Percentiles rank a stretch among this genome's conserved stretches.
Conservation (phyloP, 768 basidiomycete species). For the Hypholoma sublateritium region DNA sequence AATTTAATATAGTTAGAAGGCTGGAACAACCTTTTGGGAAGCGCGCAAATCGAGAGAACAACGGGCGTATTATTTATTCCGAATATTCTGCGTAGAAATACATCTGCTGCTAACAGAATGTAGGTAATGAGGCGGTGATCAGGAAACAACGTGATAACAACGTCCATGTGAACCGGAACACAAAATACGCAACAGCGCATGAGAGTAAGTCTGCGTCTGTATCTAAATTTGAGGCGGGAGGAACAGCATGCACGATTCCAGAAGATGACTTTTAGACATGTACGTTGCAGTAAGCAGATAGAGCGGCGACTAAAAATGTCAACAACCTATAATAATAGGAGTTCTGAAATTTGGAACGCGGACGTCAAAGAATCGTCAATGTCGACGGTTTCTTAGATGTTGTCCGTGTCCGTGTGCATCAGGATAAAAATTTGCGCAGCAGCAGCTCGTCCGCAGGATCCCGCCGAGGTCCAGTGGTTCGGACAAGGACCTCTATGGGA, state of each 20-base stretch:
- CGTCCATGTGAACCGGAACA: slow-evolving; percentile 13
- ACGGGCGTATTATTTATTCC: neutral
- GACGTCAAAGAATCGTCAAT: slow-evolving; percentile 2
- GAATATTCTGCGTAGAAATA: slow-evolving; percentile 21
- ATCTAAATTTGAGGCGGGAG: slow-evolving; percentile 16
- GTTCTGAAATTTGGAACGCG: slow-evolving; percentile 4
- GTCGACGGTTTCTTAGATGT: neutral
- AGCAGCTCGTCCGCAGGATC: slow-evolving; percentile 67
- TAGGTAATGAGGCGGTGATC: slow-evolving; percentile 4
- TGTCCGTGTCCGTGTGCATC: slow-evolving; percentile 6
- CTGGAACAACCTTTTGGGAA: neutral
- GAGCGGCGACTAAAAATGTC: slow-evolving; percentile 9
- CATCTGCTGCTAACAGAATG: slow-evolving; percentile 11
- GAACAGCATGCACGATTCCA: slow-evolving; percentile 1
- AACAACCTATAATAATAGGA: slow-evolving; percentile 1
- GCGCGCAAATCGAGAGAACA: neutral
- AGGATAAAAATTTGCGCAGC: slow-evolving; percentile 53
- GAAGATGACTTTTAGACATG: slow-evolving; percentile 2
- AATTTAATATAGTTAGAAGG: neutral
- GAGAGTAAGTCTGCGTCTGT: slow-evolving; percentile 8
- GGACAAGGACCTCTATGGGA: slow-evolving; percentile 63
- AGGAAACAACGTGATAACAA: slow-evolving; percentile 8
- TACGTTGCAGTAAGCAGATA: neutral
- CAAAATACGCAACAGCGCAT: slow-evolving; percentile 14
- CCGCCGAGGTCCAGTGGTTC: slow-evolving; percentile 50